phyloP scores from a whole-genome alignment of 352 stramenopile genomes.

The Phytophthora macrochlamydospora region DNA sequence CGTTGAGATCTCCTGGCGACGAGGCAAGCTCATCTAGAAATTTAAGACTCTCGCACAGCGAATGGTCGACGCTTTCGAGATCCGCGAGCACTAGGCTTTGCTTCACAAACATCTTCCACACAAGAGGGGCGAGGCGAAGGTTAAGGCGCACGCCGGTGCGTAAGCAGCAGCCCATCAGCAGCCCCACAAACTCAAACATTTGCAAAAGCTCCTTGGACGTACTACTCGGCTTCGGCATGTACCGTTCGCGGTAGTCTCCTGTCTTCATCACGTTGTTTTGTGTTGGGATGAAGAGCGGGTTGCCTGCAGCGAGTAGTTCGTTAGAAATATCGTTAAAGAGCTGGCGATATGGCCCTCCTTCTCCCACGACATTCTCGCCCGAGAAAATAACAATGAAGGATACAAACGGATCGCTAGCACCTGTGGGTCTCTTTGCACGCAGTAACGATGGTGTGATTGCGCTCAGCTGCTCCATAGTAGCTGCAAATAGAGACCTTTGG shows the following conservation, averaged over 20 bases:
- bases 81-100: conserved; percentile 66
- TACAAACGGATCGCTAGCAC: conserved; percentile 81
- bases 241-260: conserved; percentile 73
- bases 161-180: conserved; percentile 80
- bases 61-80: conserved; percentile 64
- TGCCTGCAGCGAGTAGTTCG: conserved; percentile 57
- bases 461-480: conserved; percentile 61
- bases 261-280: conserved; percentile 77
- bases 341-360: conserved; percentile 80
- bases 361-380: conserved; percentile 81
- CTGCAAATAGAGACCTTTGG: conserved; percentile 72
- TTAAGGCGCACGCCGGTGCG: conserved; percentile 80
- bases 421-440: conserved; percentile 72
- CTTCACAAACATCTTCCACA: conserved; percentile 85
- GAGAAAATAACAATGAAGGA: conserved; percentile 81
- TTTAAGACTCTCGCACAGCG: conserved; percentile 60
- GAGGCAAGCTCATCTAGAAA: conserved; percentile 42
- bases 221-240: conserved; percentile 61
- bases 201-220: conserved; percentile 59
- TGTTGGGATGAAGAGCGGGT: conserved; percentile 70
- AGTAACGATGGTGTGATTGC: conserved; percentile 51
- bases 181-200: conserved; percentile 81
- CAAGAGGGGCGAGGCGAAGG: conserved; percentile 67
- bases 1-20: conserved; percentile 17
- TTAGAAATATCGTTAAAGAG: conserved; percentile 81